A percentile compares a stretch with the other conserved stretches of the same genome.
phyloP scores from a whole-genome alignment of 2,329 filamentous ascomycete genomes.

The Thelonectria blattea region DNA sequence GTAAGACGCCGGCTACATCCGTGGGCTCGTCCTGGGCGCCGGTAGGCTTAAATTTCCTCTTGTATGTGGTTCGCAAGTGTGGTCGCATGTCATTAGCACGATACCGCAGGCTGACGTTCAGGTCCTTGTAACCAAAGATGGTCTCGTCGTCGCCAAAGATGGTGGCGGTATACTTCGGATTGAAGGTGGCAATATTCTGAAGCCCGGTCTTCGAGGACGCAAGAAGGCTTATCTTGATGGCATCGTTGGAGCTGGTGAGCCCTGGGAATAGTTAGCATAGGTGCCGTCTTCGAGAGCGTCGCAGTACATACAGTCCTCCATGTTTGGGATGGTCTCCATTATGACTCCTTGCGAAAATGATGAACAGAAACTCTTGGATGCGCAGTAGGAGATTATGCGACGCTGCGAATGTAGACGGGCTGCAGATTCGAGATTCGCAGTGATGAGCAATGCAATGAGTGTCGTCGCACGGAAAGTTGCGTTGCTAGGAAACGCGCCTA shows the following conservation, averaged over 20 bases:
- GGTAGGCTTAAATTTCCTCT: slow-evolving; percentile 72
- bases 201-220: slow-evolving; percentile 55
- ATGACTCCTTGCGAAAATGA: neutral
- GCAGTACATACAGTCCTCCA: slow-evolving; percentile 43
- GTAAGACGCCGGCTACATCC: slow-evolving; percentile 70
- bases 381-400: neutral
- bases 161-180: slow-evolving; percentile 86
- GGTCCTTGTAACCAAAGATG: slow-evolving; percentile 87
- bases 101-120: slow-evolving; percentile 75
- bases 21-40: slow-evolving; percentile 69
- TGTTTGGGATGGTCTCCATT: slow-evolving; percentile 42
- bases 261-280: slow-evolving; percentile 48
- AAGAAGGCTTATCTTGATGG: slow-evolving; percentile 66
- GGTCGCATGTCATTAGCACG: slow-evolving; percentile 78
- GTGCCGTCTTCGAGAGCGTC: neutral
- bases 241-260: slow-evolving; percentile 66
- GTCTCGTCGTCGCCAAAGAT: slow-evolving; percentile 93
- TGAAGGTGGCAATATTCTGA: slow-evolving; percentile 71
- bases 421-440: neutral
- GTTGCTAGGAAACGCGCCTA: slow-evolving; percentile 14
- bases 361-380: neutral
- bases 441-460: neutral
- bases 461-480: slow-evolving; percentile 20
- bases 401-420: neutral
- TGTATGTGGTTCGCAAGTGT: slow-evolving; percentile 72